These are phyloP conservation scores for Coriaria nepalensis DNA, from an alignment of 306 rosid genomes.

Conservation along the genomic window DNA sequence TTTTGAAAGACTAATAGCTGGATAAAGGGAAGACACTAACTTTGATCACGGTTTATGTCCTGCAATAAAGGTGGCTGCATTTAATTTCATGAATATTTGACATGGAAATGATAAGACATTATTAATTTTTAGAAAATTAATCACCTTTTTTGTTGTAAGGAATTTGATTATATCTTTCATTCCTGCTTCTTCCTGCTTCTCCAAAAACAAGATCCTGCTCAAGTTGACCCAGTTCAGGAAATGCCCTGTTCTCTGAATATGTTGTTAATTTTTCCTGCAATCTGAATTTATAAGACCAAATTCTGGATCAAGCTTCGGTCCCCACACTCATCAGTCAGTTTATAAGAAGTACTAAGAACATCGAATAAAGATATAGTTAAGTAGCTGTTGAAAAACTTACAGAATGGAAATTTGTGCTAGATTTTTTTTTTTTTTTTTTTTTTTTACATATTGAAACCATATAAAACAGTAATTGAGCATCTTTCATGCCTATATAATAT, in stretches of 20 bases:
- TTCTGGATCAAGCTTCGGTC: constrained; percentile 8
- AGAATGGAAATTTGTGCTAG: too few relatives aligned
- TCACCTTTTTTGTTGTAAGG: constrained; percentile 50
- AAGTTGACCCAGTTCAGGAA: constrained; percentile 70
- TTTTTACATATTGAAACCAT: too few relatives aligned
- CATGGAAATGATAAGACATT: constrained; percentile 3
- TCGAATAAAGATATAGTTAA: too few relatives aligned
- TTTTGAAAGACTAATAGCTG: too few relatives aligned
- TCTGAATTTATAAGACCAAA: constrained; percentile 35
- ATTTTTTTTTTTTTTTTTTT: too few relatives aligned
- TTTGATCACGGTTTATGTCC: constrained; percentile 79
- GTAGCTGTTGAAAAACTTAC: too few relatives aligned
- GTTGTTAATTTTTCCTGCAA: constrained; percentile 70
- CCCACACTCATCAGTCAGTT: constrained; percentile 9
- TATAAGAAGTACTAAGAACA: background rate
- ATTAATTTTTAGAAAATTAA: background rate
- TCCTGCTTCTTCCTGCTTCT: constrained; percentile 92
- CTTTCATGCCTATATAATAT: too few relatives aligned
- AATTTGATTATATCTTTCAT: constrained; percentile 78
- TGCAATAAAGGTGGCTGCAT: constrained; percentile 28
- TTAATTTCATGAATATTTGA: constrained; percentile 9
- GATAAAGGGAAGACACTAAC: constrained; percentile 29
- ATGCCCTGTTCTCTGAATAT: constrained; percentile 60
- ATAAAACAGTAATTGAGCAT: too few relatives aligned
- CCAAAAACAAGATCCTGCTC: constrained; percentile 95